These are phyloP conservation scores for Brassica carinata DNA, from an alignment of 345 rosid genomes.

Conservation along the genomic window DNA sequence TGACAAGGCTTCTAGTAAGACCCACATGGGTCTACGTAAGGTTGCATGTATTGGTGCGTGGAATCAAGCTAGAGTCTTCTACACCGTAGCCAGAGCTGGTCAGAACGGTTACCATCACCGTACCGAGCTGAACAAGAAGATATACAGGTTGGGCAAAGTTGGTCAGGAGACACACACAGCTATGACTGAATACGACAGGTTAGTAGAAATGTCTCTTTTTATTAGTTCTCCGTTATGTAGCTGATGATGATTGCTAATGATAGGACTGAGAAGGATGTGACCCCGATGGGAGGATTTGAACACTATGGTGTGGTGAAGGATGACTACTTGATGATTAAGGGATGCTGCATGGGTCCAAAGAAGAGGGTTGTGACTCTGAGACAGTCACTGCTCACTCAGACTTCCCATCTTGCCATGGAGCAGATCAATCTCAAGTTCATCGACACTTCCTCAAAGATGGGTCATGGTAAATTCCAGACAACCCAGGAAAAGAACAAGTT, in stretches of 20 bases:
- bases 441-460: not conserved
- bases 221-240: not conserved
- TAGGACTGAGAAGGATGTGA: not conserved
- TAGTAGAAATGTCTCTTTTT: not conserved
- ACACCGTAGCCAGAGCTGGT: not conserved
- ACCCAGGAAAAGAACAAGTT: not conserved
- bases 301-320: not conserved
- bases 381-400: not conserved
- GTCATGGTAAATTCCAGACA: not conserved
- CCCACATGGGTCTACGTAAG: not conserved
- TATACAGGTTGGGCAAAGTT: not conserved
- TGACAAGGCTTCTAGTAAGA: not conserved
- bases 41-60: not conserved
- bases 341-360: slow-evolving; percentile 1
- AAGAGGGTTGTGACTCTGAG: not conserved
- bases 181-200: not conserved
- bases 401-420: not conserved
- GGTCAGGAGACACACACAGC: not conserved
- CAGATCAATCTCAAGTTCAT: not conserved
- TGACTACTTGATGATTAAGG: not conserved
- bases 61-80: not conserved
- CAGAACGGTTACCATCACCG: slow-evolving; percentile 4
- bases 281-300: not conserved
- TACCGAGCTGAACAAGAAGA: not conserved
- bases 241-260: not conserved